Conservation (phyloP, 805 yeast genomes). For the Zygosaccharomyces bisporus region DNA sequence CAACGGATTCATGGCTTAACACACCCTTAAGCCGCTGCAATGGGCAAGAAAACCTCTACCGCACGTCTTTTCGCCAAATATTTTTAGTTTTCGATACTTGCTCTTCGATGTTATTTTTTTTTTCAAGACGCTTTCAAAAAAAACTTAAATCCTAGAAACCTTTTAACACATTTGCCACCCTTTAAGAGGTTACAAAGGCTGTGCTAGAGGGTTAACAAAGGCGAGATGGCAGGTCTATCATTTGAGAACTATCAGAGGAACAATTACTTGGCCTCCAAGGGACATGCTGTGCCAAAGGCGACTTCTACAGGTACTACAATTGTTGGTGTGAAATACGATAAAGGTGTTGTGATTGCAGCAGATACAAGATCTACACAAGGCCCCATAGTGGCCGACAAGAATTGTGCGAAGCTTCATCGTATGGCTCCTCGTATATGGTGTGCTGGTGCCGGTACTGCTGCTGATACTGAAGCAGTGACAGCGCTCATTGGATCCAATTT, state of each 20-base stretch:
- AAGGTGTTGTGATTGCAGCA: slow-evolving; percentile 97
- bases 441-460: slow-evolving; percentile 99
- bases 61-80: neutral
- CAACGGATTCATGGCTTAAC: slow-evolving; percentile 15
- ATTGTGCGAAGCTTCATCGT: slow-evolving; percentile 91
- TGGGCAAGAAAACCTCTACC: neutral
- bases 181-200: neutral
- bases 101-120: neutral
- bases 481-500: slow-evolving; percentile 86
- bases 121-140: neutral
- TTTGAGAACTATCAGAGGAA: slow-evolving; percentile 95
- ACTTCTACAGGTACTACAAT: slow-evolving; percentile 99
- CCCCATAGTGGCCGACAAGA: slow-evolving; percentile 94
- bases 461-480: slow-evolving; percentile 97
- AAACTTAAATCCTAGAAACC: neutral
- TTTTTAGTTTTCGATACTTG: neutral
- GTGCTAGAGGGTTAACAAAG: neutral
- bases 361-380: slow-evolving; percentile 99
- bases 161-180: slow-evolving; percentile 16
- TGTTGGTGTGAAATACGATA: slow-evolving; percentile 89
- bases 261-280: slow-evolving; percentile 63
- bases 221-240: slow-evolving; percentile 77
- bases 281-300: slow-evolving; percentile 71
- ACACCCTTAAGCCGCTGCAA: neutral
- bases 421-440: slow-evolving; percentile 94